A percentile compares a stretch with the other conserved stretches of the same genome.
These are phyloP conservation scores for Ogataea methanolica DNA, from an alignment of 805 yeast genomes.

Conservation along the genomic window DNA sequence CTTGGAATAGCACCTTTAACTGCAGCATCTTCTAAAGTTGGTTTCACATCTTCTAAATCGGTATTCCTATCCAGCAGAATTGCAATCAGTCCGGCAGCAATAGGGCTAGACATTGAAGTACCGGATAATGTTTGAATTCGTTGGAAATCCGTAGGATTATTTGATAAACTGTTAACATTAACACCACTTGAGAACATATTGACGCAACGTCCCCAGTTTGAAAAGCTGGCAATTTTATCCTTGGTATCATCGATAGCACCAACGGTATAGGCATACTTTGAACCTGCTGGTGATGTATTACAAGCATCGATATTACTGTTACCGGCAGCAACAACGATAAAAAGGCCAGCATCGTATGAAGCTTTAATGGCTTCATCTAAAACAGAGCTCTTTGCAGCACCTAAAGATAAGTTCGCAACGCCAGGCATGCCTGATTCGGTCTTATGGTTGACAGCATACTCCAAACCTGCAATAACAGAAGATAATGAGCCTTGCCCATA, in stretches of 20 bases:
- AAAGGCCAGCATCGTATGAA: slow-evolving; percentile 66
- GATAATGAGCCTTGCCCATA: slow-evolving; percentile 69
- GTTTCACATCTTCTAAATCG: slow-evolving; percentile 36
- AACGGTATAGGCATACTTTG: slow-evolving; percentile 66
- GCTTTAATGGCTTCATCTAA: slow-evolving; percentile 74
- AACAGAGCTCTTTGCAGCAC: slow-evolving; percentile 62
- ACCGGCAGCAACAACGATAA: slow-evolving; percentile 83
- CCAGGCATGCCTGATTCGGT: slow-evolving; percentile 36
- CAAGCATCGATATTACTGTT: slow-evolving; percentile 79
- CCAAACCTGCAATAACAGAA: slow-evolving; percentile 60
- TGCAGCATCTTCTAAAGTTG: slow-evolving; percentile 39
- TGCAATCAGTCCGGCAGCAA: slow-evolving; percentile 63
- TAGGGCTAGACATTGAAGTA: slow-evolving; percentile 80
- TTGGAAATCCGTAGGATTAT: slow-evolving; percentile 17
- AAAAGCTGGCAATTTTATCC: slow-evolving; percentile 68
- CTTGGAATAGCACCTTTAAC: slow-evolving; percentile 44
- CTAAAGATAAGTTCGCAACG: slow-evolving; percentile 78
- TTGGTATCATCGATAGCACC: slow-evolving; percentile 81
- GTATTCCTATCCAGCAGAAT: slow-evolving; percentile 51
- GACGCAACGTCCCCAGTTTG: slow-evolving; percentile 94
- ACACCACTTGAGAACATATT: slow-evolving; percentile 84
- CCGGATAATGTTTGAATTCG: slow-evolving; percentile 49
- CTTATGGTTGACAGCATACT: slow-evolving; percentile 62
- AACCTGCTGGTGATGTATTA: slow-evolving; percentile 80
- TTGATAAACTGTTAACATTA: slow-evolving; percentile 52